These are phyloP conservation scores for Forsythia suspensa DNA, from an alignment of 257 asterid genomes.

Conservation along the genomic window DNA sequence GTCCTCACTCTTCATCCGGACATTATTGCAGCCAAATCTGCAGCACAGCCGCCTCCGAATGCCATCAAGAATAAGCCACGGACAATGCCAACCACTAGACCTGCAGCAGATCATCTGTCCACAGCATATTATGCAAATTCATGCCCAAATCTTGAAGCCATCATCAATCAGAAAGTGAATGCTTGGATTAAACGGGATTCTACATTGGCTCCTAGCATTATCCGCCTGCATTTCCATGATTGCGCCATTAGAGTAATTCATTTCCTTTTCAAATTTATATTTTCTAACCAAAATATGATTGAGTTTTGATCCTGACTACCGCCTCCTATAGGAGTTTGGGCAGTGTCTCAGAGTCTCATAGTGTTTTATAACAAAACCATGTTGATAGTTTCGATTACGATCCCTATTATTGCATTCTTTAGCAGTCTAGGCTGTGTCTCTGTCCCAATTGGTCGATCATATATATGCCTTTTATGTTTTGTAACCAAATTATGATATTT, in stretches of 20 bases:
- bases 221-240: slow-evolving; percentile 83
- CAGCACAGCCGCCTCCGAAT: neutral
- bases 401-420: neutral
- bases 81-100: neutral
- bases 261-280: neutral
- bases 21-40: neutral
- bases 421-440: neutral
- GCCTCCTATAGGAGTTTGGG: too few species aligned
- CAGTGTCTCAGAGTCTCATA: neutral
- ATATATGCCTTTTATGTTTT: neutral
- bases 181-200: slow-evolving; percentile 56
- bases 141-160: slow-evolving; percentile 64
- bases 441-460: neutral
- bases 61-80: neutral
- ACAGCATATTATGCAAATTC: slow-evolving; percentile 34
- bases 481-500: neutral
- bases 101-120: slow-evolving; percentile 40
- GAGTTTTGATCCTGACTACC: too few species aligned
- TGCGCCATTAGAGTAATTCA: slow-evolving; percentile 66
- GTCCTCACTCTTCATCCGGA: slow-evolving; percentile 16
- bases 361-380: too few species aligned
- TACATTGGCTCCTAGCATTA: slow-evolving; percentile 67
- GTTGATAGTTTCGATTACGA: too few species aligned
- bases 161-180: slow-evolving; percentile 45
- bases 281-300: neutral